Evolutionary conservation across 345 rosid genomes (phyloP), one percentile per base, ranked within the genome.

Genomic region (Mercurialis annua): DNA sequence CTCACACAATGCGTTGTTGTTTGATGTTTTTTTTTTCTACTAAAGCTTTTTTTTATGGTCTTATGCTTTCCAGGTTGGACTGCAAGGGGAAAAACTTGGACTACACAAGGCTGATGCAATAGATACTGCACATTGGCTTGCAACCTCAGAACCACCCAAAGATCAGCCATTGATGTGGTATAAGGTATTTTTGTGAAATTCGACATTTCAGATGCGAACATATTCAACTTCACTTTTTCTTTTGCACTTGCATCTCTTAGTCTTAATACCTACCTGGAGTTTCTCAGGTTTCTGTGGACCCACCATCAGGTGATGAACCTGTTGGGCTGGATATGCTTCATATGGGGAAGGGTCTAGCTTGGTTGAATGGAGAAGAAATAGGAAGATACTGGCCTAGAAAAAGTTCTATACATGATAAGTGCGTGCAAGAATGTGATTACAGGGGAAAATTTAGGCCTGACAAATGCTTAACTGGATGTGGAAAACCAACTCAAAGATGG

Each of bases 361-460:
- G 99, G 99, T 77, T 94, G 80, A 89, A 91, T 29, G 99, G 99
- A n/a, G 90, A 94, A 84, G 92, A 86, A 72, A 87, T 94, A 53
- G 99, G 99, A 69, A 91, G 96, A 80, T 94, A 85, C 72, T 94
- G 90, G 90, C 91, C 87, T 3, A 81, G 82, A 73, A 65, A 72
- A 56, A 83, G 81, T 73, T 75, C 81, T 63, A 50, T 61, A 10
- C 75, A 78, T 52, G 87, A 74, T 17, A 73, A 80, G 15, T 89
- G 97, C n/a, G 84, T 80, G 51, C 55, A 81, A 56, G 85, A 81
- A 72, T 94, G 99, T 27, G 82, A 89, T 59, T 91, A 89, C 76
- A 81, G 95, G 72, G 97, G 95, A 77, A 76, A 76, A 62, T 94
- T 94, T 80, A 63, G 62, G 69, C 97, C 91, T 10, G 82, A 82